Evolutionary conservation across 2,329 filamentous ascomycete species (phyloP).

Genomic region (Xylaria sp.): DNA sequence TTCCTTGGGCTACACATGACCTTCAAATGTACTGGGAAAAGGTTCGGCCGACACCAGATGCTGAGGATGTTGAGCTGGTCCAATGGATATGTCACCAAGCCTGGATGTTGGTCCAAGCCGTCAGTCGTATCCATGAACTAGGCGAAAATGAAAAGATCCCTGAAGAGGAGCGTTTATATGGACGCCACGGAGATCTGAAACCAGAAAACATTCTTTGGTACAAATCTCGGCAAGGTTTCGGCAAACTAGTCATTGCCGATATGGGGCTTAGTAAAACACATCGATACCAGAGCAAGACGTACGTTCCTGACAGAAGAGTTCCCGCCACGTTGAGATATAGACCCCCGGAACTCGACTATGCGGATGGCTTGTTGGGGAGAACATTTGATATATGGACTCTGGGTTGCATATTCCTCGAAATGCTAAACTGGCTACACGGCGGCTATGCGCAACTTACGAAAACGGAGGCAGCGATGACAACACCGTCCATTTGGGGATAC

Average conservation of each 20-base stretch:
- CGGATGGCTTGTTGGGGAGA: background rate
- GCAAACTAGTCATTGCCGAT: constrained; percentile 28
- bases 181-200: constrained; percentile 31
- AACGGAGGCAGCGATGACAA: background rate
- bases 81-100: constrained; percentile 18
- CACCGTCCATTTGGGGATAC: background rate
- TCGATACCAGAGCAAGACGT: constrained; percentile 1
- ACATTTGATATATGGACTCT: constrained; percentile 27
- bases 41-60: background rate
- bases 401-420: constrained; percentile 15
- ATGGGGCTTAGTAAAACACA: constrained; percentile 24
- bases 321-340: background rate
- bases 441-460: background rate
- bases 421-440: constrained; percentile 5
- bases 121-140: constrained; percentile 19
- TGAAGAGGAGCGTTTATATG: constrained; percentile 1
- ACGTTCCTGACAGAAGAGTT: background rate
- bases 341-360: constrained; percentile 16
- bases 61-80: background rate
- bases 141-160: background rate
- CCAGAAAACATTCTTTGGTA: constrained; percentile 30
- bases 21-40: constrained; percentile 11
- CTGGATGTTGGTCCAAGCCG: constrained; percentile 16
- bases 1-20: constrained; percentile 21
- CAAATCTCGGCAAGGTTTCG: background rate